Percentiles rank a stretch among this genome's conserved stretches.
These are phyloP conservation scores for Dipteronia dyeriana DNA, from an alignment of 345 rosid genomes.

Conservation along the genomic window DNA sequence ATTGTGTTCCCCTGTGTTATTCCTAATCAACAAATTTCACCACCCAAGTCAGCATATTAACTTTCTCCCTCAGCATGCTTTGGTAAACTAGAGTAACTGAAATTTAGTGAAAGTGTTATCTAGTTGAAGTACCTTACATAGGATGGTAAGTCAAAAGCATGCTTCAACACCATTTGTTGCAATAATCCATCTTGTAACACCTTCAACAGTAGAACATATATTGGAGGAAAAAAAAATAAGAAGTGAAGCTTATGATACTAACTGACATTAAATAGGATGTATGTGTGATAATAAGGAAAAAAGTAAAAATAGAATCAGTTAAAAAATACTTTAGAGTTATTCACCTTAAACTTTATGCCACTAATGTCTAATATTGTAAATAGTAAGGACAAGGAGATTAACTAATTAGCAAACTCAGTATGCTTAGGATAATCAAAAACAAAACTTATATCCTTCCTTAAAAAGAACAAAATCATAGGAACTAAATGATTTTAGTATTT, in stretches of 20 bases:
- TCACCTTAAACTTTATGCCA: background rate
- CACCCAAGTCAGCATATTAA: constrained; percentile 29
- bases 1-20: constrained; percentile 45
- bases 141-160: constrained; percentile 61
- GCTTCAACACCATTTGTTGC: constrained; percentile 48
- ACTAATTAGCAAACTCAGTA: background rate
- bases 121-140: constrained; percentile 48
- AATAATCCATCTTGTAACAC: constrained; percentile 43
- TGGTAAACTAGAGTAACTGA: background rate
- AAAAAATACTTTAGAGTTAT: background rate
- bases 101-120: background rate
- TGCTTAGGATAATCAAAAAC: constrained; percentile 4
- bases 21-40: constrained; percentile 44
- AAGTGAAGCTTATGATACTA: background rate
- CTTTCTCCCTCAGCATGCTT: constrained; percentile 15
- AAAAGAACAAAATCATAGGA: background rate
- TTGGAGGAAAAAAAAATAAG: background rate
- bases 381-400: background rate
- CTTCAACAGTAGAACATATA: constrained; percentile 30
- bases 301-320: background rate
- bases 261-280: background rate
- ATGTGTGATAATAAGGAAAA: background rate
- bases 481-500: background rate
- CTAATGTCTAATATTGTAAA: background rate
- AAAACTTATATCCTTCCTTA: background rate